Conservation (phyloP, 1,284 basidiomycete species). For the Papiliotrema terrestris region DNA sequence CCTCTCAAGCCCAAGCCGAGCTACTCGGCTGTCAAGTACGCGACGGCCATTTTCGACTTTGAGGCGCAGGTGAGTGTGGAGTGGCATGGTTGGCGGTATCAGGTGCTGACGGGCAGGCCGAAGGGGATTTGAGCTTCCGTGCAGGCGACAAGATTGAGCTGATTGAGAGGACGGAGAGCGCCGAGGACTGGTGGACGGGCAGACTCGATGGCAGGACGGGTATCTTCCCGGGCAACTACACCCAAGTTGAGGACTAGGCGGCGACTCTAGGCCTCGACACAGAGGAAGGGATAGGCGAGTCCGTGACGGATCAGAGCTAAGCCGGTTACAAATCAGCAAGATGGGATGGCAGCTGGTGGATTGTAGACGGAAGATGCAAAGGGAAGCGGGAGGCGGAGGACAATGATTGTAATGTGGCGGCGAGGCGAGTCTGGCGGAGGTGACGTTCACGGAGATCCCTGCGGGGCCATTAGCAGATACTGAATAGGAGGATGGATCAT, state of each 20-base stretch:
- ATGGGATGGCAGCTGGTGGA: no score
- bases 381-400: neutral
- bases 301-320: no score
- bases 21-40: slow-evolving; percentile 61
- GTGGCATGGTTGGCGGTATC: neutral
- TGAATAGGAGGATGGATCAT: no score
- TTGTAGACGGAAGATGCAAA: neutral
- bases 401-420: no score
- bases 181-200: slow-evolving; percentile 99
- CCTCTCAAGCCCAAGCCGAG: slow-evolving; percentile 75
- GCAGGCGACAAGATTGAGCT: slow-evolving; percentile 93
- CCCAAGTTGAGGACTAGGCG: slow-evolving; percentile 35
- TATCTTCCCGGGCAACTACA: slow-evolving; percentile 79
- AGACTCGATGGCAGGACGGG: slow-evolving; percentile 77
- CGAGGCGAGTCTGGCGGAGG: no score
- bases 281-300: no score
- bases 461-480: no score
- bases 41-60: slow-evolving; percentile 94
- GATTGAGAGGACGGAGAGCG: slow-evolving; percentile 73
- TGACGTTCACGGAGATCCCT: no score
- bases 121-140: slow-evolving; percentile 87
- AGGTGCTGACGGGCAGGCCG: slow-evolving; percentile 57
- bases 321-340: no score
- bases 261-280: no score
- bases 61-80: slow-evolving; percentile 63